Percentiles rank a stretch among this genome's conserved stretches.
Evolutionary conservation across 495 filamentous ascomycete genomes (phyloP).

Genomic region (Pseudotulostoma volvatum): DNA sequence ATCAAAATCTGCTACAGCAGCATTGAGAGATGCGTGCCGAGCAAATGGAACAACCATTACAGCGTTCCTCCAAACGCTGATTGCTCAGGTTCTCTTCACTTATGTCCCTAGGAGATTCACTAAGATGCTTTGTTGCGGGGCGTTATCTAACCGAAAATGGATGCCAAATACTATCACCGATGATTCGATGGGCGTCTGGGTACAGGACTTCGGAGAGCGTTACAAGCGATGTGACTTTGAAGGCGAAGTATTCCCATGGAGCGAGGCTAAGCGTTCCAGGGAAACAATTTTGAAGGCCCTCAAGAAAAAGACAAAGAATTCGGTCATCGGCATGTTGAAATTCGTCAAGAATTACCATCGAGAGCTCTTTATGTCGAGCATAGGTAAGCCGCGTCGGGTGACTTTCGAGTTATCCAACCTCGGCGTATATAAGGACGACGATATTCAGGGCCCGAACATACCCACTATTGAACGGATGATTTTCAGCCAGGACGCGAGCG

Average conservation of each 20-base stretch:
- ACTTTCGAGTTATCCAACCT: slow-evolving; percentile 1
- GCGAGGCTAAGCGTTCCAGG: background rate
- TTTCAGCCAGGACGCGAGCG: no score
- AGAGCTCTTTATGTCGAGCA: background rate
- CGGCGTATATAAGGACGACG: no score
- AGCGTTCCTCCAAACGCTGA: no score
- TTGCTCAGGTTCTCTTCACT: background rate
- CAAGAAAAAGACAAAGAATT: background rate
- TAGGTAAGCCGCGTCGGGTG: background rate
- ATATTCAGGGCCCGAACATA: no score
- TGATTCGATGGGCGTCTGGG: slow-evolving; percentile 1
- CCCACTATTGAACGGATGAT: no score
- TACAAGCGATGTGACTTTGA: background rate
- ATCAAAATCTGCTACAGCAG: no score
- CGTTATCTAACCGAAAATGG: background rate
- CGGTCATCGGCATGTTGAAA: background rate
- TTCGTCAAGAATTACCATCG: background rate
- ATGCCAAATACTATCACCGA: background rate
- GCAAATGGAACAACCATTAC: no score
- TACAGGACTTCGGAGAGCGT: background rate
- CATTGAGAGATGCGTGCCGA: no score
- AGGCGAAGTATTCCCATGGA: background rate
- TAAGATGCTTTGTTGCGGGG: background rate
- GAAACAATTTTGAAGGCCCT: background rate
- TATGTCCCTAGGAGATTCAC: background rate